Evolutionary conservation across 1,139 yeast species (phyloP).

Genomic region (Candida dubliniensis): DNA sequence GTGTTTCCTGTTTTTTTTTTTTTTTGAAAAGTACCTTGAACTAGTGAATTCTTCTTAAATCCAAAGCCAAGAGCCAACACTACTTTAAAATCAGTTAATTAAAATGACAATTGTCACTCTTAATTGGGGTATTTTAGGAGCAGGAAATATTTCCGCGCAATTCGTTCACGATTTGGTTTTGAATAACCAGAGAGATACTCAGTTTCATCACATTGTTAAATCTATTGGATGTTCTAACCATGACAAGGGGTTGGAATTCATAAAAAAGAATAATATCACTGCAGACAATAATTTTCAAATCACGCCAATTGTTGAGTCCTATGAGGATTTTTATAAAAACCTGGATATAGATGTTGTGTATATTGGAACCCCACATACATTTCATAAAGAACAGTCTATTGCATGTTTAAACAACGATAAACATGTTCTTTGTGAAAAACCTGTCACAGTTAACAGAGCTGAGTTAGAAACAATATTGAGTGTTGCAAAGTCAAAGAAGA

Average conservation of each 20-base stretch:
- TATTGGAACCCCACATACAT: conserved; percentile 59
- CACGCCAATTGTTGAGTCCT: conserved; percentile 23
- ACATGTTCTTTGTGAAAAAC: conserved; percentile 63
- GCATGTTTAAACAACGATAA: conserved; percentile 51
- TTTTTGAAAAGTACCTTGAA: not conserved
- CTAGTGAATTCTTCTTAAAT: not conserved
- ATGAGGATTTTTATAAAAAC: conserved; percentile 41
- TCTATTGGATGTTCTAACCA: conserved; percentile 33
- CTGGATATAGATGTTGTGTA: conserved; percentile 52
- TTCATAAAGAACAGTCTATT: conserved; percentile 51
- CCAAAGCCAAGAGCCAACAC: not conserved
- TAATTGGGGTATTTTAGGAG: conserved; percentile 48
- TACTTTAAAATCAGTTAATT: not conserved
- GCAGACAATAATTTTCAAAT: conserved; percentile 21
- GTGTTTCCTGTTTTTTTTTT: not conserved
- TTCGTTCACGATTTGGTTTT: conserved; percentile 38
- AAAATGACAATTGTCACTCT: conserved; percentile 19
- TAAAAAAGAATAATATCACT: conserved; percentile 17
- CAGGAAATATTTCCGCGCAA: conserved; percentile 44
- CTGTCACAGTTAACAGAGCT: conserved; percentile 52
- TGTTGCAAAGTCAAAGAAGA: conserved; percentile 45
- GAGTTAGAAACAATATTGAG: conserved; percentile 47
- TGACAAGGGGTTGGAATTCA: conserved; percentile 29
- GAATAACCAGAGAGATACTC: conserved; percentile 23
- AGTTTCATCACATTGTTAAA: conserved; percentile 27